Percentiles rank a stretch among this genome's conserved stretches.
Evolutionary conservation across 1,284 basidiomycete genomes (phyloP).

Genomic region (Acaromyces ingoldii): DNA sequence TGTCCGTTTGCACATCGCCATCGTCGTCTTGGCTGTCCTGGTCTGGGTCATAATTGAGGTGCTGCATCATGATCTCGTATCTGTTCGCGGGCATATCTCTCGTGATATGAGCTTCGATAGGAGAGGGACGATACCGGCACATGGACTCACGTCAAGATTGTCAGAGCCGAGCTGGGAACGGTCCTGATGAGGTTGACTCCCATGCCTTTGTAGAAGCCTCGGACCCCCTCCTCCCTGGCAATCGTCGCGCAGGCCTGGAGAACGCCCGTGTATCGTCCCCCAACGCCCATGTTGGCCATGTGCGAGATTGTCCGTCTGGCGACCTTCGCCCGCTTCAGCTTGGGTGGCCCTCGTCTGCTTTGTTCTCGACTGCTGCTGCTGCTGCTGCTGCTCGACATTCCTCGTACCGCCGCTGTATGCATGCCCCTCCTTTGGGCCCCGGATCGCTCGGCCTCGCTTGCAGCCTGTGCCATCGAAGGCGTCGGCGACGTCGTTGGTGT

Average conservation of each 20-base stretch:
- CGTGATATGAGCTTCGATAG: background rate
- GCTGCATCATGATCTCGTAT: conserved; percentile 48
- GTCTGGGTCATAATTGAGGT: conserved; percentile 6
- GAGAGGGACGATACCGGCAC: too few species aligned
- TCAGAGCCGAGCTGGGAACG: conserved; percentile 44
- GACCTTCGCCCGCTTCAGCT: background rate
- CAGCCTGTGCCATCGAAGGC: background rate
- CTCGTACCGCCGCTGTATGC: background rate
- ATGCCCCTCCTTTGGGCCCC: background rate
- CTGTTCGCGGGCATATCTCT: conserved; percentile 2
- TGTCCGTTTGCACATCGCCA: background rate
- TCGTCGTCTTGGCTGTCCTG: background rate
- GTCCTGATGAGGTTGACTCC: conserved; percentile 46
- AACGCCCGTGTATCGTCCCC: conserved; percentile 30
- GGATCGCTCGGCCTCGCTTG: background rate
- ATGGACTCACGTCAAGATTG: conserved; percentile 37
- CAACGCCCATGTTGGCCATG: conserved; percentile 3
- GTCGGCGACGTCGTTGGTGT: background rate
- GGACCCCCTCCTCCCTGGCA: conserved; percentile 31
- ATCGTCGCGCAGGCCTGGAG: conserved; percentile 32
- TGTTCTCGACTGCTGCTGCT: background rate
- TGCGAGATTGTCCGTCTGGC: conserved; percentile 4
- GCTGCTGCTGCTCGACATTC: background rate
- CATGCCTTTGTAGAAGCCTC: conserved; percentile 49
- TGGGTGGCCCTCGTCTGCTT: background rate